A percentile compares a stretch with the other conserved stretches of the same genome.
phyloP scores from a whole-genome alignment of 805 yeast species.

The Zygotorulaspora chibaensis region DNA sequence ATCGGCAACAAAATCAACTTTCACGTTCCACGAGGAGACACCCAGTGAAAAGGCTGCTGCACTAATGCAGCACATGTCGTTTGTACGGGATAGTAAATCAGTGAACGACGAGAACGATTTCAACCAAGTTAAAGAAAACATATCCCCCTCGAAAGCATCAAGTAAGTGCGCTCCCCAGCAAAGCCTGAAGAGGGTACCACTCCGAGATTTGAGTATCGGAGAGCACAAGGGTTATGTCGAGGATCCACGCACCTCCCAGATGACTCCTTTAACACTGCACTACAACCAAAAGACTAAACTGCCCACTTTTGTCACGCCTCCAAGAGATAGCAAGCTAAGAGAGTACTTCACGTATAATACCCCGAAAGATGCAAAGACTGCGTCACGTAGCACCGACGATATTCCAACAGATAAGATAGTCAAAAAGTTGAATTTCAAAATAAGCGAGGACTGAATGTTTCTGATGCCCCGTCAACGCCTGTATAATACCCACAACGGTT shows the following conservation, averaged over 20 bases:
- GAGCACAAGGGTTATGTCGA: conserved; percentile 21
- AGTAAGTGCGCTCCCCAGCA: background rate
- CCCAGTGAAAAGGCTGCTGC: conserved; percentile 15
- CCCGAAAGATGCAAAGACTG: background rate
- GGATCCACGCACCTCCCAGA: conserved; percentile 11
- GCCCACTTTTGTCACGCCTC: conserved; percentile 25
- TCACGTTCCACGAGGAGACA: conserved; percentile 25
- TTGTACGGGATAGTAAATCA: conserved; percentile 19
- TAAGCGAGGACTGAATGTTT: conserved; percentile 12
- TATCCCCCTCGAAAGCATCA: conserved; percentile 14
- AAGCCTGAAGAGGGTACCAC: conserved; percentile 8
- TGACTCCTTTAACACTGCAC: conserved; percentile 17
- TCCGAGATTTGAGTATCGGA: conserved; percentile 18
- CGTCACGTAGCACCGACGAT: conserved; percentile 23
- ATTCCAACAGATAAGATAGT: conserved; percentile 20
- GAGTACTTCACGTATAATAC: conserved; percentile 12
- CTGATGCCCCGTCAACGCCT: background rate
- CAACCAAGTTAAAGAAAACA: conserved; percentile 18
- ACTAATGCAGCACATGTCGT: conserved; percentile 22
- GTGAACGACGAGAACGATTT: conserved; percentile 26
- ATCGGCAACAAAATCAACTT: conserved; percentile 3
- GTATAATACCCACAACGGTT: too few species aligned
- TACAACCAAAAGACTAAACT: conserved; percentile 10
- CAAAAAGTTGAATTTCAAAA: conserved; percentile 20
- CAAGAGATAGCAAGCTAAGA: conserved; percentile 18